Evolutionary conservation across 2,329 filamentous ascomycete genomes (phyloP).

Genomic region (Aspergillus ibericus): DNA sequence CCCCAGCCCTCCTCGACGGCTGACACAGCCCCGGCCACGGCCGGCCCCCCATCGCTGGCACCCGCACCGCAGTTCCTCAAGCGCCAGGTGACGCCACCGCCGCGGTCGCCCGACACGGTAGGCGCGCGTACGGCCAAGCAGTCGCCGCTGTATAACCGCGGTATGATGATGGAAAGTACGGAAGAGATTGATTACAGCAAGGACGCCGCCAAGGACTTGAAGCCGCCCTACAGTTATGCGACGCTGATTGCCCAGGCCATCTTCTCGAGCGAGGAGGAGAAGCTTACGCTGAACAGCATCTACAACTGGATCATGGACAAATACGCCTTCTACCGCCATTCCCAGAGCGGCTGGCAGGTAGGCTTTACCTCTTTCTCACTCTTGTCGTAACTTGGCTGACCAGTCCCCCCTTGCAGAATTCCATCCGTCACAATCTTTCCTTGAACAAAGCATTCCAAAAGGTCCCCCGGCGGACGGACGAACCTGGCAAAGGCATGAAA

Average conservation of each 20-base stretch:
- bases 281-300: slow-evolving; percentile 86
- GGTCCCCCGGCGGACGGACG: slow-evolving; percentile 85
- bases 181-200: slow-evolving; percentile 62
- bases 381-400: not conserved
- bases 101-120: slow-evolving; percentile 41
- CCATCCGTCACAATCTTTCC: slow-evolving; percentile 93
- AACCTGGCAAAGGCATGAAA: slow-evolving; percentile 98
- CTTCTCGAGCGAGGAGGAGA: slow-evolving; percentile 79
- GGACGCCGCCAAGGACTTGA: slow-evolving; percentile 84
- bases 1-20: slow-evolving; percentile 28
- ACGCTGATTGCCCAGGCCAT: slow-evolving; percentile 97
- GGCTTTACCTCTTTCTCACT: slow-evolving; percentile 33
- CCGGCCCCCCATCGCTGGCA: slow-evolving; percentile 38
- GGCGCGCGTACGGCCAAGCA: slow-evolving; percentile 44
- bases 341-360: slow-evolving; percentile 87
- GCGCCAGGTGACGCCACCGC: slow-evolving; percentile 44
- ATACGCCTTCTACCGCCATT: slow-evolving; percentile 90
- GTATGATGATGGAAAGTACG: slow-evolving; percentile 55
- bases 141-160: slow-evolving; percentile 51
- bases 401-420: slow-evolving; percentile 64
- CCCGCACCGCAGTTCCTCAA: slow-evolving; percentile 47
- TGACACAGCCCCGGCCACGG: slow-evolving; percentile 22
- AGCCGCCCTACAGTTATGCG: slow-evolving; percentile 94
- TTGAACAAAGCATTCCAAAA: slow-evolving; percentile 95
- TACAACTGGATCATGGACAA: slow-evolving; percentile 89